These are phyloP conservation scores for Aspergillus pseudonomiae DNA, from an alignment of 2,329 filamentous ascomycete species.

Conservation along the genomic window DNA sequence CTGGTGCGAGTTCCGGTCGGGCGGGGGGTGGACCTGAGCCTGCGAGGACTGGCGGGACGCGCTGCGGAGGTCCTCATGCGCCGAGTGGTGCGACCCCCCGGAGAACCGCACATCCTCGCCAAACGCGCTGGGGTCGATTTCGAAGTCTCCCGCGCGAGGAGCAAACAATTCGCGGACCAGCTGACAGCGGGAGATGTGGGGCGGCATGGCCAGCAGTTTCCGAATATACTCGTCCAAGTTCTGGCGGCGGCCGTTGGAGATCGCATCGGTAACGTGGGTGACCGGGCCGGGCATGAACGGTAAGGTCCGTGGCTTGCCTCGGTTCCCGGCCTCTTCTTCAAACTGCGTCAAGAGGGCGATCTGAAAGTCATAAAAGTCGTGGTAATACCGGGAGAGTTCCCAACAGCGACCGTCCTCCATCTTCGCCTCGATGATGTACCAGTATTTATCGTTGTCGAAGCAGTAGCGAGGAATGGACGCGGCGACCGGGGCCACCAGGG, in stretches of 20 bases:
- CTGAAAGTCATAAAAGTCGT: conserved; percentile 99
- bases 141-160: conserved; percentile 87
- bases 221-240: conserved; percentile 96
- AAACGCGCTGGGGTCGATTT: conserved; percentile 73
- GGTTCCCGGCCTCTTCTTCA: conserved; percentile 88
- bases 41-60: conserved; percentile 68
- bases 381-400: conserved; percentile 93
- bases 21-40: conserved; percentile 61
- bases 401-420: conserved; percentile 89
- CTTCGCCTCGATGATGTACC: conserved; percentile 92
- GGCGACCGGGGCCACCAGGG: conserved; percentile 72
- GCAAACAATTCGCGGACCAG: conserved; percentile 90
- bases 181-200: conserved; percentile 80
- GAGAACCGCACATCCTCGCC: conserved; percentile 76
- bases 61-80: conserved; percentile 62
- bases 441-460: conserved; percentile 97
- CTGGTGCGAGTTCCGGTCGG: conserved; percentile 44
- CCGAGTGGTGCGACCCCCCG: conserved; percentile 66
- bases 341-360: conserved; percentile 91
- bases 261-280: conserved; percentile 96
- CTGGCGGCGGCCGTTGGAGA: conserved; percentile 88
- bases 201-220: conserved; percentile 79
- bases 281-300: conserved; percentile 99
- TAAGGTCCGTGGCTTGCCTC: conserved; percentile 75
- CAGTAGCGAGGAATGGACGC: conserved; percentile 91